Conservation (phyloP, 768 basidiomycete genomes). For the Panus rudis region DNA sequence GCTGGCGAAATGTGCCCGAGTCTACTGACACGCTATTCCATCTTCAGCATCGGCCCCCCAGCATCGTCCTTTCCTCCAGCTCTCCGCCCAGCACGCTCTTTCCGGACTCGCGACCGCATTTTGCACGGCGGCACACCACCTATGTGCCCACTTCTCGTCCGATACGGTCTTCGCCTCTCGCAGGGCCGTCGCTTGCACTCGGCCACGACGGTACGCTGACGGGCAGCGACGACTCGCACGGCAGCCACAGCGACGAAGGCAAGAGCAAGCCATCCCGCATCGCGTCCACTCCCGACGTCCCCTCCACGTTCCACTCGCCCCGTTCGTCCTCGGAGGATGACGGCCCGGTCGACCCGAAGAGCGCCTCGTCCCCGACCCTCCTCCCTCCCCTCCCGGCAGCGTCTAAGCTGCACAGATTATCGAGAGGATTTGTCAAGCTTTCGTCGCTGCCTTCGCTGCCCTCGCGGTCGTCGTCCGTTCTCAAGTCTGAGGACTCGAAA, state of each 20-base stretch:
- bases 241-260: not conserved
- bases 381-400: not conserved
- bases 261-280: conserved; percentile 8
- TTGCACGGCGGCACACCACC: conserved; percentile 9
- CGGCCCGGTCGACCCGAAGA: not conserved
- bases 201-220: conserved; percentile 8
- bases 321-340: conserved; percentile 7
- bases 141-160: conserved; percentile 13
- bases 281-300: conserved; percentile 9
- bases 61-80: too few species aligned
- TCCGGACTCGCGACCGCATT: not conserved
- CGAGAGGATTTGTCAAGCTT: conserved; percentile 5
- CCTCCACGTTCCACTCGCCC: conserved; percentile 1
- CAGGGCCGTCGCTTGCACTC: conserved; percentile 19
- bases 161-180: conserved; percentile 22
- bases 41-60: too few species aligned
- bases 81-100: not conserved
- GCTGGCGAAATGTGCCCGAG: too few species aligned
- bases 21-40: too few species aligned
- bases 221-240: conserved; percentile 4
- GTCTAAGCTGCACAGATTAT: conserved; percentile 2
- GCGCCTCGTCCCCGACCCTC: not conserved
- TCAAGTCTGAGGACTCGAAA: not conserved
- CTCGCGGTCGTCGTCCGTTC: not conserved
- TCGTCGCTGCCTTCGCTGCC: conserved; percentile 3